Conservation (phyloP, 2,329 filamentous ascomycete genomes). For the Bimuria novae-zelandiae region DNA sequence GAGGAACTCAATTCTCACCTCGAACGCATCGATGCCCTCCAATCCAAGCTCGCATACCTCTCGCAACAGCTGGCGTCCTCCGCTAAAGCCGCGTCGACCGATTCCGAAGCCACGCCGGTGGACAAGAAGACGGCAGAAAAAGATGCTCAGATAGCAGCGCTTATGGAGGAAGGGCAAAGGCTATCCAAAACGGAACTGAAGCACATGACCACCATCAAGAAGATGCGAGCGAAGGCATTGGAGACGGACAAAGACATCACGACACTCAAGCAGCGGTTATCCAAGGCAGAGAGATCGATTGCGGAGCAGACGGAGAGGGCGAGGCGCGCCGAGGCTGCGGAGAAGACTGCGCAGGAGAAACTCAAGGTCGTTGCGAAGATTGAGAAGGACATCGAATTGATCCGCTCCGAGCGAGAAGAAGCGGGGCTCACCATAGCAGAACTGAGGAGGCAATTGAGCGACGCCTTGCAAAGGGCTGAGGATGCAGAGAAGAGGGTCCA, state of each 20-base stretch:
- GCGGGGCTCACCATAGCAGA: slow-evolving; percentile 69
- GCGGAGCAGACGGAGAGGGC: slow-evolving; percentile 65
- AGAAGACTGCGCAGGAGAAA: slow-evolving; percentile 61
- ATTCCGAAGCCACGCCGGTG: slow-evolving; percentile 33
- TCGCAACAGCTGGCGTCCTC: slow-evolving; percentile 77
- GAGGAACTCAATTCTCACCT: slow-evolving; percentile 83
- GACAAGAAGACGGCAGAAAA: slow-evolving; percentile 87
- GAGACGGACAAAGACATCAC: slow-evolving; percentile 58
- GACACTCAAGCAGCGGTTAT: slow-evolving; percentile 62
- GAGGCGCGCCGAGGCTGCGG: slow-evolving; percentile 63
- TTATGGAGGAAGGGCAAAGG: slow-evolving; percentile 92
- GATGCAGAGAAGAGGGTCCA: slow-evolving; percentile 68
- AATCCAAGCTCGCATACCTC: slow-evolving; percentile 88
- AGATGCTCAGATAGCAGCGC: slow-evolving; percentile 83
- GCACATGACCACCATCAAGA: slow-evolving; percentile 81
- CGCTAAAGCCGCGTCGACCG: slow-evolving; percentile 68
- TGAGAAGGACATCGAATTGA: slow-evolving; percentile 62
- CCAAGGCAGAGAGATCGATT: slow-evolving; percentile 68
- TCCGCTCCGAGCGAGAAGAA: slow-evolving; percentile 66
- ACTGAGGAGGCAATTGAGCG: slow-evolving; percentile 70
- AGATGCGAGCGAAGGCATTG: slow-evolving; percentile 61
- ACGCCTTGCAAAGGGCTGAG: slow-evolving; percentile 69
- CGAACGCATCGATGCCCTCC: slow-evolving; percentile 88
- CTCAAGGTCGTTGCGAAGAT: slow-evolving; percentile 56
- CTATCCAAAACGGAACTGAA: slow-evolving; percentile 86